Conservation (phyloP, 2,329 filamentous ascomycete species). For the Aspergillus latus region DNA sequence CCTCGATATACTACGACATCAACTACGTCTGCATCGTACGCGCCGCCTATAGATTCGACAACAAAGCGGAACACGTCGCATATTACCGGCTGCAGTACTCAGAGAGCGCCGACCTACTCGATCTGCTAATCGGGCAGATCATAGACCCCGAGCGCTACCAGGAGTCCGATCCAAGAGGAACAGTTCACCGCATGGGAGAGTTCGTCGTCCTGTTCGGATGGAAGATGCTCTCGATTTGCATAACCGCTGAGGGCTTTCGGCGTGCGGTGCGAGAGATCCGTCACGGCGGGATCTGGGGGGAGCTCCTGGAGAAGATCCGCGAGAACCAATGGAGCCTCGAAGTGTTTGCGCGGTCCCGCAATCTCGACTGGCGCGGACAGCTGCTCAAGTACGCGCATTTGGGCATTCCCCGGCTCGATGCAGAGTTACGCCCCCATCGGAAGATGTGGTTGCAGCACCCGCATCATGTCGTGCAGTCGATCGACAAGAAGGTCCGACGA, state of each 20-base stretch:
- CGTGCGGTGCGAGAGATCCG: constrained; percentile 6
- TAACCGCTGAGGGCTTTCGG: constrained; percentile 28
- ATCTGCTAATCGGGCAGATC: neutral
- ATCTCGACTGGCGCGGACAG: constrained; percentile 26
- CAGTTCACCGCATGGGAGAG: neutral
- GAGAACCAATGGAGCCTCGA: constrained; percentile 26
- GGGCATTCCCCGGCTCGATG: constrained; percentile 4
- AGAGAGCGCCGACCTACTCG: constrained; percentile 1
- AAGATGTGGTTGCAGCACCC: constrained; percentile 16
- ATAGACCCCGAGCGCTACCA: neutral
- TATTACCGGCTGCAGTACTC: constrained; percentile 7
- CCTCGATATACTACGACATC: constrained; percentile 24
- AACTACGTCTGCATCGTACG: constrained; percentile 16
- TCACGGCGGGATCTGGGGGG: constrained; percentile 16
- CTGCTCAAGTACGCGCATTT: constrained; percentile 15
- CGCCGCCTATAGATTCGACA: neutral
- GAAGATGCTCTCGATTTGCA: constrained; percentile 29
- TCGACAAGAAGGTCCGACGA: neutral
- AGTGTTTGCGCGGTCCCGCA: constrained; percentile 25
- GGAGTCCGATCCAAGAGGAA: neutral
- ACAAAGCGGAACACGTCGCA: neutral
- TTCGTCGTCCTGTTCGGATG: constrained; percentile 23
- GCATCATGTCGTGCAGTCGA: constrained; percentile 16
- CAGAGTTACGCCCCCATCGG: neutral
- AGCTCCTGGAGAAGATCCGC: constrained; percentile 18